Conservation (phyloP, 2,329 filamentous ascomycete genomes). For the Aureobasidium sp. region DNA sequence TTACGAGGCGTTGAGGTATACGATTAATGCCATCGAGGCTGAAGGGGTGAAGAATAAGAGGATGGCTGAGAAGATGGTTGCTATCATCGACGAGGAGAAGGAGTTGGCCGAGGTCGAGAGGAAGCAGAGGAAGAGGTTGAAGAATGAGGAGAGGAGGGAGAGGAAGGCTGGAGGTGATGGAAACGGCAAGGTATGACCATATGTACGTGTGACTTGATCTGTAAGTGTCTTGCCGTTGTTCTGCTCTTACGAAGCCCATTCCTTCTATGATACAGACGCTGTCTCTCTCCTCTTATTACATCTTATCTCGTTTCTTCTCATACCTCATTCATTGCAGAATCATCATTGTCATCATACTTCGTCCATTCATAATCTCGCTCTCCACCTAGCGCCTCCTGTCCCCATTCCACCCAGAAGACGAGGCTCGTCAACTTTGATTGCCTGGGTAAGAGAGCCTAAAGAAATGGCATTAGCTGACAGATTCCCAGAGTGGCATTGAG, state of each 20-base stretch:
- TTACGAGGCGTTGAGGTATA: constrained; percentile 12
- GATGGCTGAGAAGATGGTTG: constrained; percentile 38
- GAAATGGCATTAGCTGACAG: not conserved
- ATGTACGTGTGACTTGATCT: not conserved
- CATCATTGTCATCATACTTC: not conserved
- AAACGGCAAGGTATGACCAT: not conserved
- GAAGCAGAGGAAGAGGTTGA: constrained; percentile 18
- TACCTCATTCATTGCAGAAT: not conserved
- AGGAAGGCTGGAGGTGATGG: constrained; percentile 13
- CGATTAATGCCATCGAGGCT: constrained; percentile 13
- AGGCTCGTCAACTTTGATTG: not conserved
- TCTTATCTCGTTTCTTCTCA: not conserved
- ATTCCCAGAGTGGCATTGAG: not conserved
- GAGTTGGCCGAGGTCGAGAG: constrained; percentile 36
- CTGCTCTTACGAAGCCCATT: not conserved
- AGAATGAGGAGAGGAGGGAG: constrained; percentile 15
- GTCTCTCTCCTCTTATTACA: no score
- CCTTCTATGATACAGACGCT: not conserved
- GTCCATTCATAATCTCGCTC: not conserved
- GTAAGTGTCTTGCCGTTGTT: not conserved
- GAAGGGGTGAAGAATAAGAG: constrained; percentile 25
- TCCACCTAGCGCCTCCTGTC: not conserved
- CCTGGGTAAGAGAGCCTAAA: not conserved
- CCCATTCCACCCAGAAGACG: not conserved
- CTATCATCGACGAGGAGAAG: constrained; percentile 43